Evolutionary conservation across 345 rosid genomes (phyloP).

Genomic region (Camelina hispida): DNA sequence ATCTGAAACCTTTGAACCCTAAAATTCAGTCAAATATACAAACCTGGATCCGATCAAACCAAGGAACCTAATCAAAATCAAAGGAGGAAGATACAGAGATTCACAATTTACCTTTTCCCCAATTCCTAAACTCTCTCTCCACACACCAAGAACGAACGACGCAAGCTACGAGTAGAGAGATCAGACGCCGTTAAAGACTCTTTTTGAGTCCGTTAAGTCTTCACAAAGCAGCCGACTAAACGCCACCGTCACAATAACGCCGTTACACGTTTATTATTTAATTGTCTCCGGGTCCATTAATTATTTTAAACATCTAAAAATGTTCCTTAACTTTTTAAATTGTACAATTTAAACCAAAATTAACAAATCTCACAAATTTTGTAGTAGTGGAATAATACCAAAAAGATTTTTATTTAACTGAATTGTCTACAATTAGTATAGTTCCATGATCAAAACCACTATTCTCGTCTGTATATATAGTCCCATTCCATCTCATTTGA

Average conservation of each 20-base stretch:
- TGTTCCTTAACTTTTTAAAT: slow-evolving; percentile 4
- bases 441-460: slow-evolving; percentile 55
- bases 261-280: slow-evolving; percentile 27
- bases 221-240: background rate
- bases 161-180: background rate
- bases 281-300: background rate
- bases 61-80: background rate
- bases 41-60: slow-evolving; percentile 26
- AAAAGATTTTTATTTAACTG: slow-evolving; percentile 14
- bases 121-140: background rate
- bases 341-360: background rate
- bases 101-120: background rate
- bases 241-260: slow-evolving; percentile 24
- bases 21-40: slow-evolving; percentile 1
- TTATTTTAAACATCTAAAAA: slow-evolving; percentile 8
- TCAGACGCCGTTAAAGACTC: slow-evolving; percentile 35
- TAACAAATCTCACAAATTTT: slow-evolving; percentile 3
- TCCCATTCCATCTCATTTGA: slow-evolving; percentile 59
- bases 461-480: slow-evolving; percentile 48
- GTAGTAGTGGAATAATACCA: background rate
- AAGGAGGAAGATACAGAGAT: slow-evolving; percentile 14
- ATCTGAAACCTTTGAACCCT: slow-evolving; percentile 11
- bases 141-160: background rate
- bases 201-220: background rate
- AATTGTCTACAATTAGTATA: slow-evolving; percentile 51